Evolutionary conservation across 306 rosid species (phyloP), one percentile per base, ranked within the genome.

Genomic region (Morella rubra): DNA sequence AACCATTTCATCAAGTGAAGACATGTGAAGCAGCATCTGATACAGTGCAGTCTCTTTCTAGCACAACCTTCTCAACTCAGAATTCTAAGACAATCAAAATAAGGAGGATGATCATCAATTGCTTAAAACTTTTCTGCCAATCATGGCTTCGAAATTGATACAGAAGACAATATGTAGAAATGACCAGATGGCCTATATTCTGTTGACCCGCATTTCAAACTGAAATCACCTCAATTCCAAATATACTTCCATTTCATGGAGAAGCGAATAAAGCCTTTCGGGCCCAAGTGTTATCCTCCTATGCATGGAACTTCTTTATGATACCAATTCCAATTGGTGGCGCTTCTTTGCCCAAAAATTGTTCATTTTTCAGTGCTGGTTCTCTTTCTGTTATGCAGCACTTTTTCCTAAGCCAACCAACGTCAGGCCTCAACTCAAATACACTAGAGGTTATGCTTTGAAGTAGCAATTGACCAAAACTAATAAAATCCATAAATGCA

Each of bases 211-310:
- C 5, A 47, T 40, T 65, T 65, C 70, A 65, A 62, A 41, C 46
- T 65, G 44, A 49, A 79, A 54, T 64, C 55, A 64, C 82, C 72
- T 73, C 74, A 75, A 79, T 64, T 70, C 58, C 24, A 61, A 3
- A 37, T 55, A 14, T 14, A 8, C 67, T 45, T 72, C 14, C 40
- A 18, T 61, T 42, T 41, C 22, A 53, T 44, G 76, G 69, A 68
- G 65, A 61, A 72, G 72, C 51, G 46, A 40, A 14, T 6, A 54
- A 47, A 70, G 18, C 7, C 8, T 47, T 60, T 42, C 37, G 51
- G 14, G 51, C 71, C 46, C 19, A 58, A 50, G 74, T 69, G 42
- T 5, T 13, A 62, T 40, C 47, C 55, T 10, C 15, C 20, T 7
- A 56, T 20, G 77, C 49, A 76, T 47, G 44, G 15, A 65, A 42